A percentile compares a stretch with the other conserved stretches of the same genome.
These are phyloP conservation scores for Ogataea trehaloabstinens DNA, from an alignment of 805 yeast species.

Conservation along the genomic window DNA sequence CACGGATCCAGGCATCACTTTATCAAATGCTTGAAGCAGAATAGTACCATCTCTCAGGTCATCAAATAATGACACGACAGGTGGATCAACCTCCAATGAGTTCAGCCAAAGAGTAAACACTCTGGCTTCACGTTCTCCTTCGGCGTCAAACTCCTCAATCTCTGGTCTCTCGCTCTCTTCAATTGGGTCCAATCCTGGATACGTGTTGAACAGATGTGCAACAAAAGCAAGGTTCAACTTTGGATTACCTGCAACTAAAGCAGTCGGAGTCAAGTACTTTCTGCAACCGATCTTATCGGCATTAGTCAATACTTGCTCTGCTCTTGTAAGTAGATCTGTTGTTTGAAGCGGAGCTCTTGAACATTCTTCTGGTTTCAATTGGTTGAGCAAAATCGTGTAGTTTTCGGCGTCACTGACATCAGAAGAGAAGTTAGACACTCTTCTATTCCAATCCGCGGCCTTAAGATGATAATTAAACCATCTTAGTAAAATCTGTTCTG, in stretches of 20 bases:
- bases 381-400: constrained; percentile 85
- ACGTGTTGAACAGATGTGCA: constrained; percentile 93
- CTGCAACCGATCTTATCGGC: constrained; percentile 92
- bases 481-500: constrained; percentile 92
- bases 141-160: constrained; percentile 97
- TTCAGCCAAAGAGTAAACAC: constrained; percentile 97
- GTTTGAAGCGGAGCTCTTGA: constrained; percentile 82
- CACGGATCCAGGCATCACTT: constrained; percentile 92
- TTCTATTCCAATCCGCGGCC: constrained; percentile 85
- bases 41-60: constrained; percentile 92
- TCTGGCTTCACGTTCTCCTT: constrained; percentile 98
- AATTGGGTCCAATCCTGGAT: constrained; percentile 95
- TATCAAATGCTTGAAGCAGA: constrained; percentile 88
- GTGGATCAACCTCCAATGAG: constrained; percentile 93
- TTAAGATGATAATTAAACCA: constrained; percentile 97
- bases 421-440: constrained; percentile 79
- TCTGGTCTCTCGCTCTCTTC: constrained; percentile 90
- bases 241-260: constrained; percentile 94
- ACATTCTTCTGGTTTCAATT: constrained; percentile 80
- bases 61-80: constrained; percentile 87
- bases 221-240: constrained; percentile 95
- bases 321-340: constrained; percentile 69
- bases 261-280: constrained; percentile 90
- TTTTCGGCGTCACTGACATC: constrained; percentile 95
- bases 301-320: constrained; percentile 79